phyloP scores from a whole-genome alignment of 83 land plant genomes.

The Thuja plicata region DNA sequence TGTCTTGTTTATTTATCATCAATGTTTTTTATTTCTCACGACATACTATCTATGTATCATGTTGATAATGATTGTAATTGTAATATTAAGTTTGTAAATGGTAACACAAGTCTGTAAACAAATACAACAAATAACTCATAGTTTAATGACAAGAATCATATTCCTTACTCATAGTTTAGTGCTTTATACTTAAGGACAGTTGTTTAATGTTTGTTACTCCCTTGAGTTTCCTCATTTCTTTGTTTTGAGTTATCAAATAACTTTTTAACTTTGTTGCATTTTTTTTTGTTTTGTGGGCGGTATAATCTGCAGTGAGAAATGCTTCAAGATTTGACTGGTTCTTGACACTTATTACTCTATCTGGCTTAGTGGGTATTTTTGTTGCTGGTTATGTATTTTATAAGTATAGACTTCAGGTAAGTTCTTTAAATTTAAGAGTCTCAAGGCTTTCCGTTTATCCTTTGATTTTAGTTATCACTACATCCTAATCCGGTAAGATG shows the following conservation, averaged over 20 bases:
- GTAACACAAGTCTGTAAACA: no score
- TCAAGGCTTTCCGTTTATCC: neutral
- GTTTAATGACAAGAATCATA: no score
- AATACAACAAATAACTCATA: no score
- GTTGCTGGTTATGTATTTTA: conserved; percentile 68
- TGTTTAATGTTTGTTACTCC: neutral
- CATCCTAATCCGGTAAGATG: neutral
- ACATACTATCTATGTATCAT: no score
- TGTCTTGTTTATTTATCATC: no score
- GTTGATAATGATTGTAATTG: no score
- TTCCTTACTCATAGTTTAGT: no score
- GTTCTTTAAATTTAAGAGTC: neutral
- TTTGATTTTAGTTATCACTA: neutral
- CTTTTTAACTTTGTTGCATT: neutral
- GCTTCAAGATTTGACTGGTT: conserved; percentile 51
- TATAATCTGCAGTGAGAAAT: conserved; percentile 30
- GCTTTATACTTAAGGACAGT: neutral
- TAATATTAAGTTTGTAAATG: no score
- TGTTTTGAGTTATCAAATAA: neutral
- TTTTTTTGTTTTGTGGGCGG: neutral
- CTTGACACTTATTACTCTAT: conserved; percentile 36
- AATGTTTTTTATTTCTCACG: no score
- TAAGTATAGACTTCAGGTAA: conserved; percentile 84
- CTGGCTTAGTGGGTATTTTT: conserved; percentile 36
- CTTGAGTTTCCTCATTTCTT: neutral